phyloP scores from a whole-genome alignment of 2,329 filamentous ascomycete species.

The Tolypocladium guangdongense region DNA sequence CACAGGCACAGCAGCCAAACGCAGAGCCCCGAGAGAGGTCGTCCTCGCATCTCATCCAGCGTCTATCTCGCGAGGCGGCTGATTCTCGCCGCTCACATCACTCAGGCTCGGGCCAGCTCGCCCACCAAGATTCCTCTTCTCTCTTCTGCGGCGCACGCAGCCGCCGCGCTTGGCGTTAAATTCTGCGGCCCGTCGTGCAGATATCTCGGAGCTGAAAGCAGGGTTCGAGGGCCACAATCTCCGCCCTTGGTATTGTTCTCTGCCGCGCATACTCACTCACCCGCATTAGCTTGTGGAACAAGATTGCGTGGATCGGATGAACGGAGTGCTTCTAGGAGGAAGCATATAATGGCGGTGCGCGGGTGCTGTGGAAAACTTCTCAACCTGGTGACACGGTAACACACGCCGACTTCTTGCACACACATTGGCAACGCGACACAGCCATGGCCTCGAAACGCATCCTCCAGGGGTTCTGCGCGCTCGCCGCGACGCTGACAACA shows the following conservation, averaged over 20 bases:
- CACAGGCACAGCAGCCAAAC: not conserved
- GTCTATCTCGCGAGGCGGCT: not conserved
- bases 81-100: not conserved
- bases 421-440: not conserved
- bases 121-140: not conserved
- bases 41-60: not conserved
- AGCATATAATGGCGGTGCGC: not conserved
- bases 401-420: not conserved
- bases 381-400: too few species aligned
- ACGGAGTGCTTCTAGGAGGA: not conserved
- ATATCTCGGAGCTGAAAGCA: not conserved
- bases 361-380: not conserved
- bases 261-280: not conserved
- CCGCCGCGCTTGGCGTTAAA: not conserved
- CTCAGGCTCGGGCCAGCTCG: not conserved
- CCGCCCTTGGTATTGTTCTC: not conserved
- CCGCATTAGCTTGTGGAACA: not conserved
- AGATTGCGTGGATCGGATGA: not conserved
- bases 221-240: not conserved
- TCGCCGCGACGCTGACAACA: not conserved
- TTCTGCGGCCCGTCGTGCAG: not conserved
- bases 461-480: not conserved
- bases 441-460: not conserved
- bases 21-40: not conserved
- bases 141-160: not conserved